Conservation (phyloP, 306 rosid species). For the Carpinus fangiana region DNA sequence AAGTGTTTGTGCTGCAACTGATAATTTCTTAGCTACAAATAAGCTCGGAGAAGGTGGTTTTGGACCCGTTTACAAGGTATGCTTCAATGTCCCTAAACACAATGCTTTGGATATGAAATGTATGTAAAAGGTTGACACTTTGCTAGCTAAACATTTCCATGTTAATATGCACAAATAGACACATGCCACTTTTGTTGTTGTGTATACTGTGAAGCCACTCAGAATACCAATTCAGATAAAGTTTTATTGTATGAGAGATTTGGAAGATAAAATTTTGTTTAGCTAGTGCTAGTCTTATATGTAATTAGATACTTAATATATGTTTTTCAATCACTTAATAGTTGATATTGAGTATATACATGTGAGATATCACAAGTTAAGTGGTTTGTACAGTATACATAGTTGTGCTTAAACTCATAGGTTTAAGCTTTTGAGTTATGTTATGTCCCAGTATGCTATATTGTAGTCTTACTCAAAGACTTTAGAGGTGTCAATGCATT, state of each 20-base stretch:
- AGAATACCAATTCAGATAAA: not conserved
- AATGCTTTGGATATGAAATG: slow-evolving; percentile 11
- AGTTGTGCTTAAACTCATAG: too few species aligned
- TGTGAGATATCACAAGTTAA: too few species aligned
- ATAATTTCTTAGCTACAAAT: slow-evolving; percentile 29
- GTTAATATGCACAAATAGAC: not conserved
- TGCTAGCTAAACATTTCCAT: not conserved
- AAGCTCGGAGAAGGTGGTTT: slow-evolving; percentile 48
- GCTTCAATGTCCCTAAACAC: not conserved
- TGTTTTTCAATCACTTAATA: too few species aligned
- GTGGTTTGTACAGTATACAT: too few species aligned
- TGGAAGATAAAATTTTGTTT: slow-evolving; percentile 35
- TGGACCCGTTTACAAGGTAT: slow-evolving; percentile 48
- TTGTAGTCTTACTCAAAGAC: too few species aligned
- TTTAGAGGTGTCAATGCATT: too few species aligned
- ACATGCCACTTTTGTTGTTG: not conserved
- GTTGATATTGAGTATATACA: too few species aligned
- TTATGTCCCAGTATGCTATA: too few species aligned
- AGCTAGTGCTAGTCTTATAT: too few species aligned
- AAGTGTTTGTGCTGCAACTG: slow-evolving; percentile 34
- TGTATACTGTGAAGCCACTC: not conserved
- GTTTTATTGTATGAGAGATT: slow-evolving; percentile 17
- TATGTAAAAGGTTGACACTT: slow-evolving; percentile 26
- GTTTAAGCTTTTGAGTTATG: too few species aligned
- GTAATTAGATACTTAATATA: too few species aligned